Conservation (phyloP, 1,284 basidiomycete species). For the Chondrostereum purpureum region DNA sequence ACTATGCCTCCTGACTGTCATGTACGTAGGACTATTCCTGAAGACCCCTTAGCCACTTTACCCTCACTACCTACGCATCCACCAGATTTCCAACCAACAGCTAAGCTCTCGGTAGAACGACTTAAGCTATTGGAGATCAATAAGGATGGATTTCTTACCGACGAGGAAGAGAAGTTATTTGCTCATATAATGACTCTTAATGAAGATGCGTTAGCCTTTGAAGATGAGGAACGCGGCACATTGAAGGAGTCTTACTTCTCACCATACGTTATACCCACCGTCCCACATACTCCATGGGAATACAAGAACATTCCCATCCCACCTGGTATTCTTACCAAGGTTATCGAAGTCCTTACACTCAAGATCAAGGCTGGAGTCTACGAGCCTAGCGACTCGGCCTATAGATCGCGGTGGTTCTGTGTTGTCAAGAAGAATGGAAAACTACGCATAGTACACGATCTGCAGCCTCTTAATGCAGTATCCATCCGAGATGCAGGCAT, state of each 20-base stretch:
- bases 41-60: not conserved
- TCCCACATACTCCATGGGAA: constrained; percentile 13
- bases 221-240: constrained; percentile 9
- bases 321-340: constrained; percentile 8
- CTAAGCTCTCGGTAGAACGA: constrained; percentile 7
- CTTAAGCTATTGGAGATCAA: constrained; percentile 18
- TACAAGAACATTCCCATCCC: constrained; percentile 13
- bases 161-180: constrained; percentile 26
- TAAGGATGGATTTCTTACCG: constrained; percentile 19
- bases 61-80: not conserved
- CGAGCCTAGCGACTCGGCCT: constrained; percentile 21
- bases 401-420: no score
- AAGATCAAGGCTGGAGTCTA: constrained; percentile 23
- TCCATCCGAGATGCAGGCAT: constrained; percentile 16
- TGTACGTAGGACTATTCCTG: not conserved
- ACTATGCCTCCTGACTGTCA: constrained; percentile 1
- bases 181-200: constrained; percentile 1
- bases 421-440: constrained; percentile 19
- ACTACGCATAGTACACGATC: constrained; percentile 18
- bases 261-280: constrained; percentile 12
- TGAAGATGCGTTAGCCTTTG: constrained; percentile 9
- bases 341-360: constrained; percentile 15
- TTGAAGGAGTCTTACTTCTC: no score
- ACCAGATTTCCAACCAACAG: not conserved
- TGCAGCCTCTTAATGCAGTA: constrained; percentile 22